A percentile compares a stretch with the other conserved stretches of the same genome.
These are phyloP conservation scores for Claviceps quebecensis DNA, from an alignment of 2,329 filamentous ascomycete genomes.

Conservation along the genomic window DNA sequence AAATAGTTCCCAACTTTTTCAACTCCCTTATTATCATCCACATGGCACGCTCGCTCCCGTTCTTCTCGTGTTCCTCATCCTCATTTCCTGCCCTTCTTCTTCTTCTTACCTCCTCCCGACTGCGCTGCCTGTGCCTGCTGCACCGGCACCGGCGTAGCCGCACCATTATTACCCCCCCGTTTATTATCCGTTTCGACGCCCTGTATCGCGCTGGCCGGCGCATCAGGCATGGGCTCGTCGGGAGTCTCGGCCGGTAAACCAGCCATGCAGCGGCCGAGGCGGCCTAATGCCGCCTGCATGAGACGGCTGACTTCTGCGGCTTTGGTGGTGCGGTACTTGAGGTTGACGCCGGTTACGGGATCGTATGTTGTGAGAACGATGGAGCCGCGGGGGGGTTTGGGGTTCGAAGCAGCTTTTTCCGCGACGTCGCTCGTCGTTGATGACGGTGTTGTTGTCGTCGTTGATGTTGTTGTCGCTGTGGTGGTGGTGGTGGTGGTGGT, in stretches of 20 bases:
- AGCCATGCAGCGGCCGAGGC: constrained; percentile 56
- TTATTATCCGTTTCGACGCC: constrained; percentile 15
- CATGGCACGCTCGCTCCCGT: not conserved
- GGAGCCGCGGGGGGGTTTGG: constrained; percentile 45
- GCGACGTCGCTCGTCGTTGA: constrained; percentile 11
- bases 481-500: too few relatives aligned
- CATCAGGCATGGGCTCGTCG: constrained; percentile 30
- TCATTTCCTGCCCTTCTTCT: constrained; percentile 58
- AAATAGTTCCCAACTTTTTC: not conserved
- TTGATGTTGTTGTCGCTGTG: not conserved
- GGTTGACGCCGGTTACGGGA: constrained; percentile 60
- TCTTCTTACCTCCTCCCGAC: constrained; percentile 42
- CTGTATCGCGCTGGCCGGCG: constrained; percentile 9
- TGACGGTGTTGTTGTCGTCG: not conserved
- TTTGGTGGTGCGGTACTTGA: constrained; percentile 89
- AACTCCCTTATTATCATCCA: too few relatives aligned
- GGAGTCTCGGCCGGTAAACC: constrained; percentile 30
- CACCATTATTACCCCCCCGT: constrained; percentile 14
- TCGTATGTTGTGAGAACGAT: constrained; percentile 86
- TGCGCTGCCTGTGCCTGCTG: constrained; percentile 12
- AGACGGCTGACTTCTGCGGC: constrained; percentile 78
- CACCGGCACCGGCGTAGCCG: constrained; percentile 12
- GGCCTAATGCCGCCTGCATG: constrained; percentile 56
- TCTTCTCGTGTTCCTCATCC: not conserved
- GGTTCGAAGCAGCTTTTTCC: constrained; percentile 11